phyloP scores from a whole-genome alignment of 148 eudicot genomes.

The Arctostaphylos glauca region DNA sequence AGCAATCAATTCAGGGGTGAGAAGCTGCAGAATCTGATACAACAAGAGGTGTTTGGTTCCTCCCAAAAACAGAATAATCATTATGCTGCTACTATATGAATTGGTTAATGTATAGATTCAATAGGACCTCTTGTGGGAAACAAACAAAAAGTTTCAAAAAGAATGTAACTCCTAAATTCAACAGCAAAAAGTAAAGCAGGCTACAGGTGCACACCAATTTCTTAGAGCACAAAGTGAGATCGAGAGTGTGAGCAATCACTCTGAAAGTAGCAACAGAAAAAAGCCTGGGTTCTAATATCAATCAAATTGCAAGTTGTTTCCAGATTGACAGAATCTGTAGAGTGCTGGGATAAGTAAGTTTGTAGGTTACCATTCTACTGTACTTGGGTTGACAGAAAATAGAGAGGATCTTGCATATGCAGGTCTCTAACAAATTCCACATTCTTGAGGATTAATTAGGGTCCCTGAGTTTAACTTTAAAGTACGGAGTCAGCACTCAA shows the following conservation, averaged over 20 bases:
- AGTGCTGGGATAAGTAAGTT: not conserved
- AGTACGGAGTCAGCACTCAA: not conserved
- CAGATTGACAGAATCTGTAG: not conserved
- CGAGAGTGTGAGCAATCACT: not conserved
- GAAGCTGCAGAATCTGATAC: not conserved
- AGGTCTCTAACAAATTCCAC: not conserved
- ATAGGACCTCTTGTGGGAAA: not conserved
- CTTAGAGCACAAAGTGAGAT: not conserved
- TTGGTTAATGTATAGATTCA: not conserved
- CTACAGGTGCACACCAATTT: not conserved
- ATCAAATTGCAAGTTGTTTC: not conserved
- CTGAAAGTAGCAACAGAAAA: not conserved
- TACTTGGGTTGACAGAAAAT: not conserved
- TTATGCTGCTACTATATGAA: not conserved
- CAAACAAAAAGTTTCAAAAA: not conserved
- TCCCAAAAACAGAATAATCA: not conserved
- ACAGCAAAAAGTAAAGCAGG: not conserved
- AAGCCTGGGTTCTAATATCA: not conserved
- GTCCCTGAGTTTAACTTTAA: not conserved
- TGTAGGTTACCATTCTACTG: not conserved
- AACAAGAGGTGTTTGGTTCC: not conserved
- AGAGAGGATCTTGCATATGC: not conserved
- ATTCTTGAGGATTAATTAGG: not conserved
- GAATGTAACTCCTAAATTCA: not conserved
- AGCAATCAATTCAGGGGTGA: slow-evolving; percentile 4